Base-by-base conservation (phyloP, 2,329 filamentous ascomycete genomes). In the Arthrocladium fulminans region DNA sequence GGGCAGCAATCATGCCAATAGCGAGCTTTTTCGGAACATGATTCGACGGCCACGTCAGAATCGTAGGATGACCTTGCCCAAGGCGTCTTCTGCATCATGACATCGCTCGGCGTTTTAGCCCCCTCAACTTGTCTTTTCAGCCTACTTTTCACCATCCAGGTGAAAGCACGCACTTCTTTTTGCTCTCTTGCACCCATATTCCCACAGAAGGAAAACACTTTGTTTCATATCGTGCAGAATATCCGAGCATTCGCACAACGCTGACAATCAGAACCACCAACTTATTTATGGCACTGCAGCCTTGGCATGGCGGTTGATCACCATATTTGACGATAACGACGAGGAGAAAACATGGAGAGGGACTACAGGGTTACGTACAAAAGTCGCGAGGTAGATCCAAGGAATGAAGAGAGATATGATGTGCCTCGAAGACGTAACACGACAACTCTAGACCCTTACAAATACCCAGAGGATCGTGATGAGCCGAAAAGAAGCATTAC, bases 361-460 rank as follows among this genome's bases (percentile, higher is more conserved):
- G 32, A 45, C 24, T 45, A 45, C 43, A 27, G 30, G 3, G 15
- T 45, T 3, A 45, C 29, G 2, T 45, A 45, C 29, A 20, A 15
- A 15, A 45, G 24, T 30, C 43, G 30, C 15, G 43, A 38, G 30
- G 29, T 37, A 13, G 42, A 45, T 17, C 41, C 32, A 7, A 35
- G 17, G 24, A 30, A 45, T 19, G 43, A 23, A 6, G 43, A 22
- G 8, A 35, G 43, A 13, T 37, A 35, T 25, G 20, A 35, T 35
- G 43, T 13, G 8, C 20, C 43, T 12, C 43, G 43, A 37, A 35
- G 20, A 37, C 43, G 32, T 3, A 9, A 37, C 10, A 29, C 43
- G 8, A 45, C 43, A 25, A 30, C 43, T 15, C 27, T 45, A 12
- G 43, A 45, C 37, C 43, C 43, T 3, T 45, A 45, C 22, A 9